phyloP scores from a whole-genome alignment of 1,284 basidiomycete genomes.

The Trichosporon coremiiforme region DNA sequence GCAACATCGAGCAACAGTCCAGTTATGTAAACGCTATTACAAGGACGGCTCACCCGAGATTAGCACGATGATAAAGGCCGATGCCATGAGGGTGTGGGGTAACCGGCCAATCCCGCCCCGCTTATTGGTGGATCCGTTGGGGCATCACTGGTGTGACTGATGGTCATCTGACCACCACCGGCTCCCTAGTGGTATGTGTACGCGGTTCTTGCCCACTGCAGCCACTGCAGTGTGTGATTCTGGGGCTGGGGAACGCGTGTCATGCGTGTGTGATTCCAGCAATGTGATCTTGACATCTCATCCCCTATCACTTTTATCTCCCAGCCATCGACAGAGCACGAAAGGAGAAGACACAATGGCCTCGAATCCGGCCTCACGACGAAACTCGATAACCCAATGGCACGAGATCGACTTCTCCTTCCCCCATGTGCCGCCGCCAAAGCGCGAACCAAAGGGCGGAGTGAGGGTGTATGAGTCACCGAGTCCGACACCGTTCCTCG shows the following conservation, averaged over 20 bases:
- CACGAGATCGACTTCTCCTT: neutral
- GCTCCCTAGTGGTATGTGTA: neutral
- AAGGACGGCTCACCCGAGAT: neutral
- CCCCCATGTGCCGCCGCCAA: neutral
- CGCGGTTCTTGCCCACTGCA: neutral
- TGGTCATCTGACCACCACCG: neutral
- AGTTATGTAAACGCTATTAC: too few species aligned
- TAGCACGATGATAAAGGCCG: neutral
- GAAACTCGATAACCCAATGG: neutral
- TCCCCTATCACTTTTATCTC: too few species aligned
- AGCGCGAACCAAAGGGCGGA: neutral
- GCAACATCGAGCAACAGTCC: too few species aligned
- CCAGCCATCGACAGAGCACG: neutral
- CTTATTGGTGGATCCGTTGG: neutral
- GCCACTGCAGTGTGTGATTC: too few species aligned
- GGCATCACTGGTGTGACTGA: neutral
- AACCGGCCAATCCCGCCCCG: neutral
- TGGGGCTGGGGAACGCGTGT: neutral
- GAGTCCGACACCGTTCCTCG: conserved; percentile 7
- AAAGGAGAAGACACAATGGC: neutral
- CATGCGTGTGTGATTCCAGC: neutral
- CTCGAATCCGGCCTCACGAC: neutral
- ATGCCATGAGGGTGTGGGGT: too few species aligned
- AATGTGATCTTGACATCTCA: neutral
- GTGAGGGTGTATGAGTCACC: neutral